Percentiles rank a stretch among this genome's conserved stretches.
These are phyloP conservation scores for Colletotrichum sp. DNA, from an alignment of 2,329 filamentous ascomycete species.

Conservation along the genomic window DNA sequence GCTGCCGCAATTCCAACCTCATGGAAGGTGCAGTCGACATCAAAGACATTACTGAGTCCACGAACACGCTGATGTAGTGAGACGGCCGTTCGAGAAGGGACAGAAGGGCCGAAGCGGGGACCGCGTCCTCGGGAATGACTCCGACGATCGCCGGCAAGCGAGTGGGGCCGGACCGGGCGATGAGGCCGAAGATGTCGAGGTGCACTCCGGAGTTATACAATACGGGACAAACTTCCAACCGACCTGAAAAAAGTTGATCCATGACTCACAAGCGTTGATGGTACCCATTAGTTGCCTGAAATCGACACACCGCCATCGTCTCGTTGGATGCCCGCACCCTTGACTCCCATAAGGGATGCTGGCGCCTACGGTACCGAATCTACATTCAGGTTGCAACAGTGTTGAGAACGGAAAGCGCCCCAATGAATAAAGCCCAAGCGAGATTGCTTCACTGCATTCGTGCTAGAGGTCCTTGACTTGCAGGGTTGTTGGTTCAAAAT, in stretches of 20 bases:
- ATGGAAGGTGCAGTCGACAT: not conserved
- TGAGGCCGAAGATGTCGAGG: not conserved
- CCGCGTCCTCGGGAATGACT: not conserved
- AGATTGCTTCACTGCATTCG: not conserved
- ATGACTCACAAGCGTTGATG: not conserved
- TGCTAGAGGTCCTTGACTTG: not conserved
- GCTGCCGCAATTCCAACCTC: not conserved
- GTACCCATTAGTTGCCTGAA: not conserved
- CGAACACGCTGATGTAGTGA: not conserved
- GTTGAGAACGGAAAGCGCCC: not conserved
- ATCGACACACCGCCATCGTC: not conserved
- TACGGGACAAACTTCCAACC: not conserved
- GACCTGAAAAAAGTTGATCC: rapidly evolving
- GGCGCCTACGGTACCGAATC: not conserved
- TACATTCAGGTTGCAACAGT: rapidly evolving
- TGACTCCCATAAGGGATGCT: rapidly evolving
- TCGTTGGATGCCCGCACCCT: rapidly evolving
- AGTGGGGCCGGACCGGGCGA: not conserved
- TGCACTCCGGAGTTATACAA: rapidly evolving
- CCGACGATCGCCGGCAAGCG: not conserved
- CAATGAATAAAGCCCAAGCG: not conserved
- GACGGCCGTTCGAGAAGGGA: rapidly evolving
- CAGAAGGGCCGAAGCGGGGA: not conserved
- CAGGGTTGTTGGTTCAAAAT: not conserved
- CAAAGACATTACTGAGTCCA: rapidly evolving